phyloP scores from a whole-genome alignment of 2,329 filamentous ascomycete genomes.

The Phaeoacremonium minimum region DNA sequence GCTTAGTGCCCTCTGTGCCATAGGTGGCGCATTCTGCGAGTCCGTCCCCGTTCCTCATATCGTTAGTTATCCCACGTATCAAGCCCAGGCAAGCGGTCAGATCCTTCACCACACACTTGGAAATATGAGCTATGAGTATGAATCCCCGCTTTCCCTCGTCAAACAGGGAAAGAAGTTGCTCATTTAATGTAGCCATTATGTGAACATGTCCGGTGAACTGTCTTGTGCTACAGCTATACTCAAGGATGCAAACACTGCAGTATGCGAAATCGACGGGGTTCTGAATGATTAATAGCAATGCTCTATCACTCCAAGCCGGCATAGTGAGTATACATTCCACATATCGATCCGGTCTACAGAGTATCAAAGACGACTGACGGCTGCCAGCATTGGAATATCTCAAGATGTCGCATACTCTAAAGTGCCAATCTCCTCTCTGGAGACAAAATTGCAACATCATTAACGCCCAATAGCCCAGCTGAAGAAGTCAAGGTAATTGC shows the following conservation, averaged over 20 bases:
- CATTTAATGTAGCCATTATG: constrained; percentile 51
- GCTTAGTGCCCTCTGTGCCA: constrained; percentile 49
- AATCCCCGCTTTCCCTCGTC: neutral
- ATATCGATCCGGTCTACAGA: neutral
- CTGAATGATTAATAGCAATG: constrained; percentile 54
- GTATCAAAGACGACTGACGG: too few species aligned
- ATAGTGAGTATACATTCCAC: constrained; percentile 1
- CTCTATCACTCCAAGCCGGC: constrained; percentile 5
- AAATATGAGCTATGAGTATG: constrained; percentile 43
- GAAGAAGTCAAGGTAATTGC: neutral
- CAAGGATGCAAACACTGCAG: constrained; percentile 48
- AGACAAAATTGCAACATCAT: neutral
- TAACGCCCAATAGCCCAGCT: neutral
- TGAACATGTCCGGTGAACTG: constrained; percentile 55
- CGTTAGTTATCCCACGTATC: constrained; percentile 26
- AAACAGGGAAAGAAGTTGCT: neutral
- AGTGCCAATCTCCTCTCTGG: constrained; percentile 3
- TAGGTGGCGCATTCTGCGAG: constrained; percentile 54
- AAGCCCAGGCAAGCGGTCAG: constrained; percentile 15
- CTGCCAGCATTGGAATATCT: constrained; percentile 8
- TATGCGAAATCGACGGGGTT: constrained; percentile 56
- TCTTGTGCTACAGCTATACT: constrained; percentile 53
- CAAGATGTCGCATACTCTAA: constrained; percentile 8
- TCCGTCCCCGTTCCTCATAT: constrained; percentile 51
- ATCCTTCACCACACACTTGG: constrained; percentile 48